Base-by-base conservation (phyloP, 106 monocot species). In the Gastrodia elata region DNA sequence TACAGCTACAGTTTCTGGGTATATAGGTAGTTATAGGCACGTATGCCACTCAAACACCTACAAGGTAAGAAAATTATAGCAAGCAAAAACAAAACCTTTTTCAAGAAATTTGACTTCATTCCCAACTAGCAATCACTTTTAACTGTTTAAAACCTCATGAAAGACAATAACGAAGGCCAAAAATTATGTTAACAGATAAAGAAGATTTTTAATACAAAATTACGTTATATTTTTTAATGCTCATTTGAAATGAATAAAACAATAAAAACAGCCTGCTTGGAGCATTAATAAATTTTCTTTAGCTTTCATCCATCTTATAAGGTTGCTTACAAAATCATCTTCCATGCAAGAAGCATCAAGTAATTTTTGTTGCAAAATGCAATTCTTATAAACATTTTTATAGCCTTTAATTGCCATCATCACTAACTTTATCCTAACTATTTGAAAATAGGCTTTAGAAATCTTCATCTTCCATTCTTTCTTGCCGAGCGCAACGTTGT, bases 131-230 rank as follows among this genome's bases (percentile, higher is more conserved):
- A 38, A 38, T 38, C 35, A 6, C 37, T 67, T 67, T 20, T 67
- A 37, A 37, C 5, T 37, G 37, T 6, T 2, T 14, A 67, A n/a
- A 67, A 20, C 67, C 37, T 16, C 34, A 20, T 34, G 36, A 37
- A 67, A 67, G 4, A 8, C 34, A 67, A 18, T n/a, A 67, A 67
- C 5, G 1, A 37, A 67, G 4, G 18, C 0, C 30, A 30, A 61
- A 37, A 37, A 37, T n/a, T 20, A 37, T 1, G 6, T 18, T 37
- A 67, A 36, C 15, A 67, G 16, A 67, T 67, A 3, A 67, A 4
- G n/a, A n/a, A 67, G 35, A 67, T 67, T 67, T 20, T 67, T 22
- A 67, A 67, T 61, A 61, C 61, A 37, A 1, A 67, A 67, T n/a
- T 61, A 61, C 14, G 13, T 24, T 61, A 27, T 32, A 61, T 61